Conservation (phyloP, 768 basidiomycete genomes). For the Naganishia vishniacii region DNA sequence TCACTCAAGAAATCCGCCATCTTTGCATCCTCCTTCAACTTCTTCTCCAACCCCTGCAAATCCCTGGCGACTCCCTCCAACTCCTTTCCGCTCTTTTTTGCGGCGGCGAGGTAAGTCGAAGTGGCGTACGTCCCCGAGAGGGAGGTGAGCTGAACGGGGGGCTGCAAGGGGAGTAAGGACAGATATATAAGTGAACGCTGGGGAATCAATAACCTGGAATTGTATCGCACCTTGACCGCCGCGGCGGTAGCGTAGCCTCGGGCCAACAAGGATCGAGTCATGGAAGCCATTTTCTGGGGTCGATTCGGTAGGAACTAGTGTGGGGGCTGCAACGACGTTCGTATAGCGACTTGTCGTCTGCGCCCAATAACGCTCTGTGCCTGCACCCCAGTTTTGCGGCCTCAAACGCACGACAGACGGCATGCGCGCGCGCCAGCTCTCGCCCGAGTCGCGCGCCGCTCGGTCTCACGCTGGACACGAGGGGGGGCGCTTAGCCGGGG, state of each 20-base stretch:
- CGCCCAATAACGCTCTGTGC: no score
- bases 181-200: not conserved
- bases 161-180: conserved; percentile 24
- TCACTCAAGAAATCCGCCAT: conserved; percentile 62
- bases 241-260: conserved; percentile 44
- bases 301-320: no score
- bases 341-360: no score
- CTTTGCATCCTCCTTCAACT: conserved; percentile 64
- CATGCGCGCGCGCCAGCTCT: no score
- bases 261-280: conserved; percentile 37
- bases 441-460: no score
- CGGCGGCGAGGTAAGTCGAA: conserved; percentile 50
- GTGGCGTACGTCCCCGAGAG: conserved; percentile 48
- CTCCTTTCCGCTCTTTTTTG: conserved; percentile 72
- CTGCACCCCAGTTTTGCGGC: conserved; percentile 13
- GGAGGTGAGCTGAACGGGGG: conserved; percentile 48
- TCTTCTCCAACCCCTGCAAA: conserved; percentile 63
- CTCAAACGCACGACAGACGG: not conserved
- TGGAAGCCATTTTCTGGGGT: conserved; percentile 43
- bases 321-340: no score
- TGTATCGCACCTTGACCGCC: conserved; percentile 42
- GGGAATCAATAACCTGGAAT: not conserved
- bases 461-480: not conserved
- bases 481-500: no score
- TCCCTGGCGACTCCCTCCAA: conserved; percentile 83